Evolutionary conservation across 2,329 filamentous ascomycete genomes (phyloP), one percentile per base, ranked within the genome.

Genomic region (Talaromyces amestolkiae): DNA sequence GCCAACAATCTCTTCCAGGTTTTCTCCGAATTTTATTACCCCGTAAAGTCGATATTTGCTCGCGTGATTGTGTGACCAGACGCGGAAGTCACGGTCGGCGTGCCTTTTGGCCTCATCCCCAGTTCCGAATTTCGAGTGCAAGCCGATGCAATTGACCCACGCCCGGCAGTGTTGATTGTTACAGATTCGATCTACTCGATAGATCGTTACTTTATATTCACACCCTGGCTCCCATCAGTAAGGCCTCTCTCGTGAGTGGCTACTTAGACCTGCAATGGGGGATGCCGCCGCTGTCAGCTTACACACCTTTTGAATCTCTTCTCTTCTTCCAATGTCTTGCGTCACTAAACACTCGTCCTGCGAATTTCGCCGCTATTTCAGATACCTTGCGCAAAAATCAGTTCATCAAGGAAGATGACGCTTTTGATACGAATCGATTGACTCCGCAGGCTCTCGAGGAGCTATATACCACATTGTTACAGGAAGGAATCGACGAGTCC

Each of bases 241-340:
- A 72, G 69, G 63, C 68, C 61, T 68, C 70, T 63, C 68, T 74
- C 71, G 73, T 75, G 72, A 74, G 74, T 73, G 73, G 76, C 76
- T 76, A 72, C 71, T 69, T 69, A 68, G 72, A 73, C 73, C 72
- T 75, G 75, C 75, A 76, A 79, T 79, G 77, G 77, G 83, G 82
- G 77, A 87, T 87, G 85, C 84, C 82, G 80, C 82, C 82, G 77
- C 75, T 83, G 78, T 84, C 87, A 75, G 83, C 84, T 73, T 93
- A 95, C 80, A 94, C 92, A 75, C 87, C 89, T 71, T 90, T 96
- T 82, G 93, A 96, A 85, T 91, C 89, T 74, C 85, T 96, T 68
- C 86, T 95, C 70, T 85, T 96, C 73, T 94, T 95, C 81, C 91
- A 94, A 79, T 89, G 89, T 67, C 85, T 96, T 69, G 85, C 88